Percentiles rank a stretch among this genome's conserved stretches.
Evolutionary conservation across 495 filamentous ascomycete species (phyloP).

Genomic region (Hypoxylon fragiforme): DNA sequence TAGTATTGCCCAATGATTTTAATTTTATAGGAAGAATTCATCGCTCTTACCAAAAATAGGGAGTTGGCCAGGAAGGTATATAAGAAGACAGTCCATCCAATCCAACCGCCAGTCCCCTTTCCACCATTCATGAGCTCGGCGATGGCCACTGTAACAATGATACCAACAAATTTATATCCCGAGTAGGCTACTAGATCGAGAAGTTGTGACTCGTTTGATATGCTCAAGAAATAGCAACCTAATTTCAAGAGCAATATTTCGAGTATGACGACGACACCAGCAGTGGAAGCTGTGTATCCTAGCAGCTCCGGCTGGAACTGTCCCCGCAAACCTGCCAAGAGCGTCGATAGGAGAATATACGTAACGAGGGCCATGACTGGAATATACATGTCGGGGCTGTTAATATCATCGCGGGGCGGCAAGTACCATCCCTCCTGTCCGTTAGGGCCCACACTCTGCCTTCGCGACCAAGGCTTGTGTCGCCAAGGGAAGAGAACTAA

Average conservation of each 20-base stretch:
- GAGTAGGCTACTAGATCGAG: slow-evolving; percentile 93
- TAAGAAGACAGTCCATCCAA: slow-evolving; percentile 83
- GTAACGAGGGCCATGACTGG: slow-evolving; percentile 93
- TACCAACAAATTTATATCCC: slow-evolving; percentile 98
- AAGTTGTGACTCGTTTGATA: slow-evolving; percentile 83
- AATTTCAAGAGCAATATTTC: slow-evolving; percentile 90
- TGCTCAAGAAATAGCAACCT: slow-evolving; percentile 88
- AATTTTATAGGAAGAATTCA: background rate
- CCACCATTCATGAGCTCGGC: slow-evolving; percentile 77
- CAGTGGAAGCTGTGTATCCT: slow-evolving; percentile 82
- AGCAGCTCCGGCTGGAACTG: slow-evolving; percentile 92
- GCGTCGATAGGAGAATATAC: slow-evolving; percentile 88
- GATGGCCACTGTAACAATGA: slow-evolving; percentile 80
- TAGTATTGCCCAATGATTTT: background rate
- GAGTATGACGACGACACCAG: slow-evolving; percentile 76
- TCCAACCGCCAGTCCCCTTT: slow-evolving; percentile 78
- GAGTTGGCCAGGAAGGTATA: slow-evolving; percentile 95
- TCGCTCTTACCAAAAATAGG: slow-evolving; percentile 86
- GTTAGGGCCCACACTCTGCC: slow-evolving; percentile 62
- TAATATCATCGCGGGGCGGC: slow-evolving; percentile 94
- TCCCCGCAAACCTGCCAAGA: slow-evolving; percentile 89
- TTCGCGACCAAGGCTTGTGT: slow-evolving; percentile 93
- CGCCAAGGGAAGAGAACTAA: slow-evolving; percentile 97
- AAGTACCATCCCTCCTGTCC: slow-evolving; percentile 85
- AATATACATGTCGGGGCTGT: slow-evolving; percentile 99